Evolutionary conservation across 768 basidiomycete genomes (phyloP).

Genomic region (Gymnopilus dilepis): DNA sequence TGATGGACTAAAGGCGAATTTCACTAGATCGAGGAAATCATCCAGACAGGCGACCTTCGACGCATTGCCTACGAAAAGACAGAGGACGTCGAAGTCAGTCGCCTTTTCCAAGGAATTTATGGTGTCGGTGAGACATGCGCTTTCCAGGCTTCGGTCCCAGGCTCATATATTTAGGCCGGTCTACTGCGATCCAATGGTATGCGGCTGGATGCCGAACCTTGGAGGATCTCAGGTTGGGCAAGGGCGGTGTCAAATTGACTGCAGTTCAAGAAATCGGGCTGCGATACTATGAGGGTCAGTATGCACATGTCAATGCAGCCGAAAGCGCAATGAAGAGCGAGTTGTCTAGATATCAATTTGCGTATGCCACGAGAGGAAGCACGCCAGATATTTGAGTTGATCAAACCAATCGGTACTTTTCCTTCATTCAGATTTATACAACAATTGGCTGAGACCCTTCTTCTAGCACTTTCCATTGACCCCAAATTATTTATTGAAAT

Average conservation of each 20-base stretch:
- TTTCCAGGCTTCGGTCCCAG: not conserved
- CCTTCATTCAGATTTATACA: not conserved
- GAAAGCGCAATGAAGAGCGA: not conserved
- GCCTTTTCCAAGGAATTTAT: conserved; percentile 80
- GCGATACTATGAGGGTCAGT: conserved; percentile 68
- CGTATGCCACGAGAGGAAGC: conserved; percentile 90
- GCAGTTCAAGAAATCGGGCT: conserved; percentile 70
- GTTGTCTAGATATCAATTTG: conserved; percentile 69
- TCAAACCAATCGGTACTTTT: conserved; percentile 68
- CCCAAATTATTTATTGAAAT: conserved; percentile 75
- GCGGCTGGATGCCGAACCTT: conserved; percentile 76
- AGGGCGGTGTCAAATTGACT: conserved; percentile 64
- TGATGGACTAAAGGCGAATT: not conserved
- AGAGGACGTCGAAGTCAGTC: conserved; percentile 59
- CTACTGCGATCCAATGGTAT: conserved; percentile 77
- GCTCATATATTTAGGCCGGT: conserved; percentile 49
- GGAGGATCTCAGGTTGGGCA: conserved; percentile 68
- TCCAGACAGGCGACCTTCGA: conserved; percentile 72
- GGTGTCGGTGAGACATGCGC: conserved; percentile 72
- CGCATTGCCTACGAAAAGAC: conserved; percentile 73
- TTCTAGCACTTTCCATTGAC: conserved; percentile 67
- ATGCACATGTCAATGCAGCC: not conserved
- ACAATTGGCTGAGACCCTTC: not conserved
- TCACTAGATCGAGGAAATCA: conserved; percentile 78
- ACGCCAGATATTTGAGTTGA: conserved; percentile 68